Base-by-base conservation (phyloP, 768 basidiomycete genomes). In the Psilocybe cubensis region DNA sequence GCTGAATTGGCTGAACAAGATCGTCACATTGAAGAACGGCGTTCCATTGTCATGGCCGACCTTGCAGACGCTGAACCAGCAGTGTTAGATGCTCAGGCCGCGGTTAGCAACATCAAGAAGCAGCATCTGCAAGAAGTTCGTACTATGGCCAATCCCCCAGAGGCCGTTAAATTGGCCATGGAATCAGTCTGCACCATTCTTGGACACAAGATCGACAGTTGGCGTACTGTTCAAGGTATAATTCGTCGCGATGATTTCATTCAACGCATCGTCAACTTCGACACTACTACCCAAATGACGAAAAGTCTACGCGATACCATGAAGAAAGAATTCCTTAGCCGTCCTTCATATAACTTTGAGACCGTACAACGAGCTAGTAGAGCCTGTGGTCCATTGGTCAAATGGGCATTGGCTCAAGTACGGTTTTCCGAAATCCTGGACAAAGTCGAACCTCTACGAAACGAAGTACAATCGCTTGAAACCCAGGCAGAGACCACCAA, bases 201-300 rank as follows among this genome's bases (percentile, higher is more conserved):
- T 20, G 97, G 97, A 6, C 93, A 98, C 76, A 94, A 94, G 73
- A 92, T 98, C 66, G 97, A 99, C 67, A 88, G 87, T 69, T 99
- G 97, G 97, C 88, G 93, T 59, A 86, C 95, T 1, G 94, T 99
- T 7, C 96, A 98, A 71, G 87, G 88, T 58, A 92, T 98, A 73
- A 94, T 98, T 63, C 92, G 97, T 56, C 86, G 94, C 28, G 97
- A 98, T 60, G 94, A 97, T 71, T 99, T 99, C 76, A 98, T 98
- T 68, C 86, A 91, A 57, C 84, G 92, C 52, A 97, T 99, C 65
- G 92, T 98, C 70, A 89, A 92, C 69, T 99, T 97, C 72, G 94
- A 98, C 71, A 98, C 97, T 10, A 84, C 83, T 11, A 82, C 81
- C 27, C 91, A 94, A 68, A 94, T 98, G 92, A 93, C 94, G 12